A percentile compares a stretch with the other conserved stretches of the same genome.
These are phyloP conservation scores for Datisca glomerata DNA, from an alignment of 306 rosid genomes.

Conservation along the genomic window DNA sequence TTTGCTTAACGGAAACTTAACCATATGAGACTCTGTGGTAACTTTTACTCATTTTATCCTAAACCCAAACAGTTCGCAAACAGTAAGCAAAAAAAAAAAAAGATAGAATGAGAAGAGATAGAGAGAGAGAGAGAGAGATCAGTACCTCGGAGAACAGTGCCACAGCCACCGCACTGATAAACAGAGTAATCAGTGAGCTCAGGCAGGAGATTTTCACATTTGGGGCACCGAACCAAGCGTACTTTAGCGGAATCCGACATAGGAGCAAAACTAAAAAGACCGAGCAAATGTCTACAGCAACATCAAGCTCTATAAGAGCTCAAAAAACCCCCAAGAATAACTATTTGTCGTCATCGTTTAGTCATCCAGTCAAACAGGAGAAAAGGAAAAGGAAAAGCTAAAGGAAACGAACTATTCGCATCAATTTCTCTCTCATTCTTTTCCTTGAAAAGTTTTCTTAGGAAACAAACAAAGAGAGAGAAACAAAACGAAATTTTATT, in stretches of 20 bases:
- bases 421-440: slow-evolving; percentile 1
- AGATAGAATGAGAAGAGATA: neutral
- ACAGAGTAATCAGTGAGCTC: slow-evolving; percentile 80
- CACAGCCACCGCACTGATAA: slow-evolving; percentile 92
- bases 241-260: slow-evolving; percentile 65
- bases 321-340: neutral
- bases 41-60: too few species aligned
- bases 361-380: slow-evolving; percentile 5
- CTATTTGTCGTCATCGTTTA: slow-evolving; percentile 16
- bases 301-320: too few species aligned
- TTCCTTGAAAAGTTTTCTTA: slow-evolving; percentile 16
- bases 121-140: neutral
- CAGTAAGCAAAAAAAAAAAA: neutral
- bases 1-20: too few species aligned
- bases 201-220: slow-evolving; percentile 88
- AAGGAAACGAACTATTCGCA: neutral
- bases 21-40: too few species aligned
- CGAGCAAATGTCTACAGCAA: too few species aligned
- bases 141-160: slow-evolving; percentile 77
- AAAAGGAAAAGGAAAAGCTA: slow-evolving; percentile 13
- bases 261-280: slow-evolving; percentile 5
- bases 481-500: neutral
- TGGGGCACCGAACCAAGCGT: slow-evolving; percentile 80
- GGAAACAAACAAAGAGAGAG: slow-evolving; percentile 25
- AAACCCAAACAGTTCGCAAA: too few species aligned